Evolutionary conservation across 1,284 basidiomycete species (phyloP).

Genomic region (Stereum hirsutum): DNA sequence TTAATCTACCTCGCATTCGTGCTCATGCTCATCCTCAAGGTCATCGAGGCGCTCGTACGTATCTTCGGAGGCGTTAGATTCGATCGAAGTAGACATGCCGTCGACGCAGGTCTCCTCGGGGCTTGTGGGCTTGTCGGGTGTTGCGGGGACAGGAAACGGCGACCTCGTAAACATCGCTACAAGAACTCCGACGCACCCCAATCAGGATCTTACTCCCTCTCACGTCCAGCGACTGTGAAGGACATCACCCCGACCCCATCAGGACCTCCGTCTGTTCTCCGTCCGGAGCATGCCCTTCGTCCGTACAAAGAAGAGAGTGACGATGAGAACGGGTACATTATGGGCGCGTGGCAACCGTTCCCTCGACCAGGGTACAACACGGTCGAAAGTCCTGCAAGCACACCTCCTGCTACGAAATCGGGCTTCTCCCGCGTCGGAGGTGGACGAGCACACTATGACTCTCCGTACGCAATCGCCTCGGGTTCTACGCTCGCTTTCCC

Average conservation of each 20-base stretch:
- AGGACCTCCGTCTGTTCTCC: slow-evolving; percentile 63
- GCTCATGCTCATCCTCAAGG: slow-evolving; percentile 78
- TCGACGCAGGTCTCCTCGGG: slow-evolving; percentile 82
- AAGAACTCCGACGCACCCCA: slow-evolving; percentile 21
- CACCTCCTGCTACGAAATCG: slow-evolving; percentile 31
- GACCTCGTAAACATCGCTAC: slow-evolving; percentile 20
- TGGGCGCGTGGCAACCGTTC: slow-evolving; percentile 78
- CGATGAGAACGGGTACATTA: slow-evolving; percentile 73
- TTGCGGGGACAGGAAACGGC: slow-evolving; percentile 49
- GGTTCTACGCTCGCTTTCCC: slow-evolving; percentile 52
- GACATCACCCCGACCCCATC: slow-evolving; percentile 35
- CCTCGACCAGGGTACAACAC: slow-evolving; percentile 41
- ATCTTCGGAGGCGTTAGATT: slow-evolving; percentile 78
- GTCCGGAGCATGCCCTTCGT: slow-evolving; percentile 66
- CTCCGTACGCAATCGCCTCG: slow-evolving; percentile 64
- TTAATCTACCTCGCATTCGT: slow-evolving; percentile 77
- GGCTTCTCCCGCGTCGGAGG: slow-evolving; percentile 76
- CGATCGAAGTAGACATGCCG: slow-evolving; percentile 71
- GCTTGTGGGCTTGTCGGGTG: slow-evolving; percentile 69
- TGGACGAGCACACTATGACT: slow-evolving; percentile 68
- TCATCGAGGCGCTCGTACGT: slow-evolving; percentile 76
- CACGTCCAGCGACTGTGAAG: slow-evolving; percentile 14
- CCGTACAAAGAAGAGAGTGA: slow-evolving; percentile 74
- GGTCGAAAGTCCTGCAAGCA: slow-evolving; percentile 24
- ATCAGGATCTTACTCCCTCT: slow-evolving; percentile 14